Conservation (phyloP, 139 green algal genomes). For the Desmodesmus armatus region DNA sequence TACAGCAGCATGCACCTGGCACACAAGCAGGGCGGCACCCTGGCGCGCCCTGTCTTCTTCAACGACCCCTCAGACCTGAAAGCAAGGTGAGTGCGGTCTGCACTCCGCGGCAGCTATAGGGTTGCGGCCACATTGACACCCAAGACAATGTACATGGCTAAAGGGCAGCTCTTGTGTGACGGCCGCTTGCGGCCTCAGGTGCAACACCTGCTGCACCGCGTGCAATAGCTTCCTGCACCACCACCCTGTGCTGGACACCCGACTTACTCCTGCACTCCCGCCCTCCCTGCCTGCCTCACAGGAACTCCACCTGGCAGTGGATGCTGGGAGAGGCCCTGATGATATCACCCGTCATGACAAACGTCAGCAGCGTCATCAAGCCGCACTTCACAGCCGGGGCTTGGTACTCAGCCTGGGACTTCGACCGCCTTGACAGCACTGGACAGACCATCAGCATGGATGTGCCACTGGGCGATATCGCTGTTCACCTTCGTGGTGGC, state of each 20-base stretch:
- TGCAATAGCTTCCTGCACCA: neutral
- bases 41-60: conserved; percentile 75
- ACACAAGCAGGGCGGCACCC: conserved; percentile 54
- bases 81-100: neutral
- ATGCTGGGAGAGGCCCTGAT: conserved; percentile 73
- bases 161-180: neutral
- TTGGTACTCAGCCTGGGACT: conserved; percentile 56
- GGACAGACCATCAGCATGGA: conserved; percentile 23
- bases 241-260: neutral
- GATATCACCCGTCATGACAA: conserved; percentile 70
- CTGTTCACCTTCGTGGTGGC: conserved; percentile 56
- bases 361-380: conserved; percentile 48
- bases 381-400: conserved; percentile 72
- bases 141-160: neutral
- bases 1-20: conserved; percentile 65
- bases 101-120: no score
- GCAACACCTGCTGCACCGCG: no score
- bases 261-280: neutral
- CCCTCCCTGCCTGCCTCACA: neutral
- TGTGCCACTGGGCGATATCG: conserved; percentile 51
- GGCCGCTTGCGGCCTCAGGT: neutral
- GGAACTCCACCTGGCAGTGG: conserved; percentile 59
- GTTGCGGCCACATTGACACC: no score
- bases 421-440: neutral
- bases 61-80: neutral